Conservation (phyloP, 257 asterid genomes). For the Cinchona pubescens region DNA sequence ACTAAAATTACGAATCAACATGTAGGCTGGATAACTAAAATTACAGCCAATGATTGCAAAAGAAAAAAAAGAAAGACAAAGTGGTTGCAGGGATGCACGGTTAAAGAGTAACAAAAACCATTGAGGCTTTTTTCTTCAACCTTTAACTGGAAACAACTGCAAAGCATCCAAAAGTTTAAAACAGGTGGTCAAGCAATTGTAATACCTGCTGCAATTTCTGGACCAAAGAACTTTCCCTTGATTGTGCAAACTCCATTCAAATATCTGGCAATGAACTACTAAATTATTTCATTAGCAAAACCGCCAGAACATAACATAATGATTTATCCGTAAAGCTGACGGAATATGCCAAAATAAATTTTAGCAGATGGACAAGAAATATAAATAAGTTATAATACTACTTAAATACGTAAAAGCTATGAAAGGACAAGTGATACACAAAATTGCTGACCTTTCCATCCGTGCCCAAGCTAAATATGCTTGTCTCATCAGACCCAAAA, state of each 20-base stretch:
- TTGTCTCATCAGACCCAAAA: slow-evolving; percentile 93
- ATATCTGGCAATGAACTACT: slow-evolving; percentile 51
- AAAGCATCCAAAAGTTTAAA: background rate
- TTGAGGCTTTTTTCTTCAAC: background rate
- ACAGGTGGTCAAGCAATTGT: slow-evolving; percentile 6
- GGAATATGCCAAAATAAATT: background rate
- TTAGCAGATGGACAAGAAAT: background rate
- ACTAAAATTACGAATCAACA: background rate
- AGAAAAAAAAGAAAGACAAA: background rate
- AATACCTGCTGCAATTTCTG: slow-evolving; percentile 76
- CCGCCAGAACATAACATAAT: background rate
- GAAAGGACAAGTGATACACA: slow-evolving; percentile 21
- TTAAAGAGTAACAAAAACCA: background rate
- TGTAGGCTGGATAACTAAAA: background rate
- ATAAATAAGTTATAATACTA: background rate
- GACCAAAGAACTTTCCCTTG: slow-evolving; percentile 95
- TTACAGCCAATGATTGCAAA: no score
- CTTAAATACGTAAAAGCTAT: slow-evolving; percentile 15
- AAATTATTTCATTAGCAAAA: slow-evolving; percentile 20
- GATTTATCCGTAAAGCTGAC: background rate
- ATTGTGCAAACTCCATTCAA: slow-evolving; percentile 97
- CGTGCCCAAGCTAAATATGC: slow-evolving; percentile 85
- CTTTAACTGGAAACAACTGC: background rate
- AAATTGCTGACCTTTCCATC: slow-evolving; percentile 81
- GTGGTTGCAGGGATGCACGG: background rate